Conservation (phyloP, 2,329 filamentous ascomycete genomes). For the Sporothrix sp. region DNA sequence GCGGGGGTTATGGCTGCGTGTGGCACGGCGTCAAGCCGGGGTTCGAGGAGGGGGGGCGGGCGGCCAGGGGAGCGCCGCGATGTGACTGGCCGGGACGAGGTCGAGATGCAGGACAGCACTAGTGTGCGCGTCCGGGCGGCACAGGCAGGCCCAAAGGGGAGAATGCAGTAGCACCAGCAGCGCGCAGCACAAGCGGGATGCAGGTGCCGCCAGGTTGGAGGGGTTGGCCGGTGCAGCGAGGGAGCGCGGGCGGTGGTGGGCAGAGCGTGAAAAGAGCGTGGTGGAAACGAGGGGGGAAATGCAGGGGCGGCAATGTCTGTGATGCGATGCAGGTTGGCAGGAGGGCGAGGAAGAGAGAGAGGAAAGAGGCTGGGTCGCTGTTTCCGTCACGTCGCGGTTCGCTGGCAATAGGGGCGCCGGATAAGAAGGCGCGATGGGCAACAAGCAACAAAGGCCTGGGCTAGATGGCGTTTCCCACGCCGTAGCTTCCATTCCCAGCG, state of each 20-base stretch:
- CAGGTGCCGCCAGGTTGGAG: constrained; percentile 6
- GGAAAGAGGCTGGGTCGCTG: not conserved
- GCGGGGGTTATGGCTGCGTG: not conserved
- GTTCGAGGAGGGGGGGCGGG: constrained; percentile 2
- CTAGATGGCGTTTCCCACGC: not conserved
- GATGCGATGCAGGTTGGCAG: not conserved
- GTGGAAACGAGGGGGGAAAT: not conserved
- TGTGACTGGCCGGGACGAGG: constrained; percentile 9
- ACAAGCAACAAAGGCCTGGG: not conserved
- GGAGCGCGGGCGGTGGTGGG: not conserved
- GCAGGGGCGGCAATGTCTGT: not conserved
- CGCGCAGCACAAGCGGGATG: constrained; percentile 9
- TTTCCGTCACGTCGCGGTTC: constrained; percentile 1
- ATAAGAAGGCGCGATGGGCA: constrained; percentile 5
- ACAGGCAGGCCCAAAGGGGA: not conserved
- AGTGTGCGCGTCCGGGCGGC: not conserved
- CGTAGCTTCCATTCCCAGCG: constrained; percentile 9
- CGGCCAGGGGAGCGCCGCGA: constrained; percentile 8
- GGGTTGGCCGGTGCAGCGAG: not conserved
- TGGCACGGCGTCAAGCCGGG: not conserved
- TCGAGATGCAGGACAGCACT: constrained; percentile 6
- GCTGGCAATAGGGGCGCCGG: not conserved
- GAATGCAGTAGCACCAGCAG: constrained; percentile 16
- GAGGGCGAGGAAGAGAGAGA: not conserved
- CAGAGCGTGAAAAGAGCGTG: not conserved